Percentiles rank a stretch among this genome's conserved stretches.
Conservation (phyloP, 371 early-diverging fungal species). For the Rhizopus sp. region DNA sequence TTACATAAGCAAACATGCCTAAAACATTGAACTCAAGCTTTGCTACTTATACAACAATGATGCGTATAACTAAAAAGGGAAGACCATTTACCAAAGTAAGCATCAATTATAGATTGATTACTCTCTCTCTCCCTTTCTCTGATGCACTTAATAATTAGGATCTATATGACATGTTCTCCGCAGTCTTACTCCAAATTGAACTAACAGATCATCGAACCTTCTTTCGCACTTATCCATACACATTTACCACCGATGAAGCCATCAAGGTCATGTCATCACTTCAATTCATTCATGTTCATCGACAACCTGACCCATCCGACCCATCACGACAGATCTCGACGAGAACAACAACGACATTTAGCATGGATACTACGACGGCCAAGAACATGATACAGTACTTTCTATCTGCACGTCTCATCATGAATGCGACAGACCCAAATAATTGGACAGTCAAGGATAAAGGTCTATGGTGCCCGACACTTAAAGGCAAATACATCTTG, state of each 20-base stretch:
- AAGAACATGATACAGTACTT: conserved; percentile 61
- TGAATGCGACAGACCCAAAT: conserved; percentile 50
- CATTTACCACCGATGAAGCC: conserved; percentile 65
- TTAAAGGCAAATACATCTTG: conserved; percentile 59
- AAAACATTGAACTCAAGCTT: conserved; percentile 16
- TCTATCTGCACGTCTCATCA: conserved; percentile 55
- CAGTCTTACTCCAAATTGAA: conserved; percentile 41
- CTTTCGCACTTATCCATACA: conserved; percentile 56
- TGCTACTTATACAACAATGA: conserved; percentile 29
- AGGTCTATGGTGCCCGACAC: conserved; percentile 56
- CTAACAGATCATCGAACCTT: conserved; percentile 47
- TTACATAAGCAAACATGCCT: conserved; percentile 8
- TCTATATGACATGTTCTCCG: conserved; percentile 48
- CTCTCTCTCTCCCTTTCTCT: background rate
- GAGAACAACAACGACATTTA: conserved; percentile 58
- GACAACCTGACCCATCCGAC: conserved; percentile 53
- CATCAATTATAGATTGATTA: background rate
- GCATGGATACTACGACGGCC: conserved; percentile 57
- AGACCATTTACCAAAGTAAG: conserved; percentile 37
- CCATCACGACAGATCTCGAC: conserved; percentile 42
- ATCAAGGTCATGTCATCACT: conserved; percentile 50
- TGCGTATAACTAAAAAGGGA: conserved; percentile 31
- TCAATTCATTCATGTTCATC: conserved; percentile 55
- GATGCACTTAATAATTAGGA: conserved; percentile 27
- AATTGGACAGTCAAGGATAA: conserved; percentile 52